phyloP scores from a whole-genome alignment of 2,329 filamentous ascomycete genomes.

The Lachnellula willkommii region DNA sequence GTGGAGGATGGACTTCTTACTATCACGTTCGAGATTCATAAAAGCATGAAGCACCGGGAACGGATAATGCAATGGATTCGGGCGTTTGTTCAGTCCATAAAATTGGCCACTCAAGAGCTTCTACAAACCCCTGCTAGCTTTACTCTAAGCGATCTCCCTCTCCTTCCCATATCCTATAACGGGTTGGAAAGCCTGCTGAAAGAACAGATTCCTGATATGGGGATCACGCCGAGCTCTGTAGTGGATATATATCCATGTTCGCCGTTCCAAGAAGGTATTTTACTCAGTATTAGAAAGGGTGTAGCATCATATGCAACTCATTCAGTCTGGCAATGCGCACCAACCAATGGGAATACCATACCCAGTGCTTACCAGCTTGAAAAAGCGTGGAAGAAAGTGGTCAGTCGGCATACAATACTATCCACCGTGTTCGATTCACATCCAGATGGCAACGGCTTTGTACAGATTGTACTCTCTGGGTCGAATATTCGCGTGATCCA shows the following conservation, averaged over 20 bases:
- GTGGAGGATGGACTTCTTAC: background rate
- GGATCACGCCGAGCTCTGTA: background rate
- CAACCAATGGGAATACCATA: background rate
- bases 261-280: slow-evolving; percentile 3
- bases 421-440: background rate
- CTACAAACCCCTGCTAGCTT: background rate
- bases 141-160: slow-evolving; percentile 8
- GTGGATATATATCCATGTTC: slow-evolving; percentile 6
- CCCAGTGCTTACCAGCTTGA: background rate
- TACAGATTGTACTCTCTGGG: background rate
- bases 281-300: slow-evolving; percentile 2
- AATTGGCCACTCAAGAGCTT: background rate
- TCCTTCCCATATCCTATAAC: background rate
- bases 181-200: background rate
- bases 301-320: background rate
- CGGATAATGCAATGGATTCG: slow-evolving; percentile 1
- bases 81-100: background rate
- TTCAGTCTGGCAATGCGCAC: background rate
- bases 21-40: background rate
- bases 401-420: background rate
- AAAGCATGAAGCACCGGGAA: background rate
- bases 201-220: background rate
- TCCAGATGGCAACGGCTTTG: background rate
- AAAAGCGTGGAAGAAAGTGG: background rate
- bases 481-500: background rate